These are phyloP conservation scores for Marasmius sp. DNA, from an alignment of 1,284 basidiomycete genomes.

Conservation along the genomic window DNA sequence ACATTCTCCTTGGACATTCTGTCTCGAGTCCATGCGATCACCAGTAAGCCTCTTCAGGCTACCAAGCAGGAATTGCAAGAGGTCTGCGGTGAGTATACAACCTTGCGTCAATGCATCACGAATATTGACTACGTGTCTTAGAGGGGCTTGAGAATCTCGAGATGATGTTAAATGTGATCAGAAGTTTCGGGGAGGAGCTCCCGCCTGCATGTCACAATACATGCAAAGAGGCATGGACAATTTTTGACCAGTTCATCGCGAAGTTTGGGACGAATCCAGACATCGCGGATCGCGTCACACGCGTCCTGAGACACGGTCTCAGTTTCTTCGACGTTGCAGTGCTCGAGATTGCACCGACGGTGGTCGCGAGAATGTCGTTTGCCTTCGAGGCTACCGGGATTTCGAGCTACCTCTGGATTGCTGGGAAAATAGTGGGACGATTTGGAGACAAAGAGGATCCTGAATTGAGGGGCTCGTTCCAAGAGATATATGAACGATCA, in stretches of 20 bases:
- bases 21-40: constrained; percentile 65
- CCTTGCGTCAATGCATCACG: constrained; percentile 4
- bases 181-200: constrained; percentile 78
- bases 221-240: constrained; percentile 78
- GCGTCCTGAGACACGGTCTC: constrained; percentile 85
- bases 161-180: constrained; percentile 80
- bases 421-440: constrained; percentile 76
- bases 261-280: constrained; percentile 81
- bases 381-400: constrained; percentile 84
- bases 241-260: constrained; percentile 81
- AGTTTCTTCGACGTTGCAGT: constrained; percentile 77
- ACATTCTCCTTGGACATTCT: constrained; percentile 81
- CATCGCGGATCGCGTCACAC: constrained; percentile 83
- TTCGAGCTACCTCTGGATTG: constrained; percentile 93
- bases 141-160: constrained; percentile 90
- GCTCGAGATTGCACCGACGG: constrained; percentile 66
- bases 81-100: constrained; percentile 56
- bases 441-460: constrained; percentile 68
- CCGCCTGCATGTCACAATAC: constrained; percentile 81
- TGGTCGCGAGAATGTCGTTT: constrained; percentile 75
- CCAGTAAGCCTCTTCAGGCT: constrained; percentile 46
- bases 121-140: constrained; percentile 17
- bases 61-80: constrained; percentile 65
- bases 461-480: constrained; percentile 54
- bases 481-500: constrained; percentile 71